Base-by-base conservation (phyloP, 352 stramenopile genomes). In the Globisporangium nagaii region DNA sequence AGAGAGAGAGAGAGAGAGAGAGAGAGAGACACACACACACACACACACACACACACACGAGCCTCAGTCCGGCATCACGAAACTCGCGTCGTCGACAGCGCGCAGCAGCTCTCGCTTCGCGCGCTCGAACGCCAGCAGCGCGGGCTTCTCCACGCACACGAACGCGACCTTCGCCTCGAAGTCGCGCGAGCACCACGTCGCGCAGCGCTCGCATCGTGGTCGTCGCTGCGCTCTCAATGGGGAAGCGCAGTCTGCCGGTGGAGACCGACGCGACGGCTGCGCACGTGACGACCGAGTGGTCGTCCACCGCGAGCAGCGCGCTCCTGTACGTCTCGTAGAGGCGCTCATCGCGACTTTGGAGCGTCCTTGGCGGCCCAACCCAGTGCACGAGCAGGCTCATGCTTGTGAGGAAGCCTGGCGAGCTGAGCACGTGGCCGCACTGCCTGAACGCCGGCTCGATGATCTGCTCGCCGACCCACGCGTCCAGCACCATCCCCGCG, bases 301-400 rank as follows among this genome's bases (percentile, higher is more conserved):
- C 63, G 19, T 72, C 50, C 13, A 73, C 55, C 13, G 31, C 60
- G 9, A 44, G 27, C 9, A 89, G 55, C 10, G 75, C 78, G 8
- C 66, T 73, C 19, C 74, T 44, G 48, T 88, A 91, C 48, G 75
- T 72, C 31, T 70, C 53, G 58, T 85, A 86, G 13, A 91, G 60
- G 42, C 70, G 22, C 1, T 40, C 12, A 10, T 60, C 55, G 7
- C 61, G 30, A 19, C 63, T 31, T 0, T 32, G 19, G 1, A 19
- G 15, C 19, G 30, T 30, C 5, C 19, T 39, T 0, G 32, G 51
- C 12, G 76, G 75, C 0, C 79, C 76, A 13, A 78, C 68, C 46
- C 73, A 87, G 48, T 92, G 81, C 8, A 88, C 66, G 17, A 92
- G 54, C n/a, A 80, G 49, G 5, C 68, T 59, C 22, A 82, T 56